Evolutionary conservation across 257 asterid species (phyloP).

Genomic region (Solanum microdontum): DNA sequence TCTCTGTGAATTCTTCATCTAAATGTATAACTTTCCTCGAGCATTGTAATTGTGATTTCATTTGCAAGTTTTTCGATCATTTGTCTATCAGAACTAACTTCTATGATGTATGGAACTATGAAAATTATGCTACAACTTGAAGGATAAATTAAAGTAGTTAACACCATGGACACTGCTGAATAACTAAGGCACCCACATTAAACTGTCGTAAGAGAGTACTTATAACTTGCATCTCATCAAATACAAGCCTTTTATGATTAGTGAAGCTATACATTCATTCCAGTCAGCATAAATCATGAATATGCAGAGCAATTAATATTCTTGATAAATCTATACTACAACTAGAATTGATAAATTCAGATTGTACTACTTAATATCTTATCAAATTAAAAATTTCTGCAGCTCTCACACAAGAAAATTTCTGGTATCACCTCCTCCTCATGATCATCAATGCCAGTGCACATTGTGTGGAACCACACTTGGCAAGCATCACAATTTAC

Average conservation of each 20-base stretch:
- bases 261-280: neutral
- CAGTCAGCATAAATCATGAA: neutral
- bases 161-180: neutral
- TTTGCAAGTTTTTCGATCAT: neutral
- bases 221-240: neutral
- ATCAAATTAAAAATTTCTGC: neutral
- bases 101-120: neutral
- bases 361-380: neutral
- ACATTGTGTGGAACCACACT: slow-evolving; percentile 13
- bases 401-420: slow-evolving; percentile 1
- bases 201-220: neutral
- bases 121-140: neutral
- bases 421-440: slow-evolving; percentile 1
- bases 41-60: neutral
- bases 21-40: neutral
- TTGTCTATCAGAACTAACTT: neutral
- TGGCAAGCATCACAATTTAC: slow-evolving; percentile 11
- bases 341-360: neutral
- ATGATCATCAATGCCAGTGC: slow-evolving; percentile 7
- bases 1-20: neutral
- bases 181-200: neutral
- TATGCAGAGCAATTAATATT: neutral
- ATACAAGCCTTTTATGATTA: neutral
- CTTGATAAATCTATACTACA: neutral
- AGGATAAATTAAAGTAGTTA: neutral